Base-by-base conservation (phyloP, 2,329 filamentous ascomycete species). In the Hypoxylon sp. region DNA sequence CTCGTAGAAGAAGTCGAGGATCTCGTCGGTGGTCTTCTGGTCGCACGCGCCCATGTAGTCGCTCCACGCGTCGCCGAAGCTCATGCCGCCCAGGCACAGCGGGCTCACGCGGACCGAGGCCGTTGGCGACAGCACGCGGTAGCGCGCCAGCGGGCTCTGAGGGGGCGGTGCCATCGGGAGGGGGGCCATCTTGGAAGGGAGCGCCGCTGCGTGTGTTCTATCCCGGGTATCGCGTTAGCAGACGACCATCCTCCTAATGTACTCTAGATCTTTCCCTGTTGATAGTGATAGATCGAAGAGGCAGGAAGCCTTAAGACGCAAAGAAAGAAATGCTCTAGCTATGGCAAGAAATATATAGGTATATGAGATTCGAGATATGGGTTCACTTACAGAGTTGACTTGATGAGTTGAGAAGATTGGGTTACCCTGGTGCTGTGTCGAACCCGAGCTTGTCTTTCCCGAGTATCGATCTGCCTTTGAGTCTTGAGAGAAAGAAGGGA, bases 51-150 rank as follows among this genome's bases (percentile, higher is more conserved):
- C 89, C 82, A 91, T 83, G 48, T 78, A 78, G 0, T 73, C 72
- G 62, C 77, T 77, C 83, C 81, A 83, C n/a, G 77, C 74, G 10
- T 81, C 72, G n/a, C 83, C 83, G 63, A 86, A 82, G 64, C 78
- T 82, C 82, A 85, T 84, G 20, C 75, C 77, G 23, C 83, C 88
- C 1, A 91, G 79, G 38, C 82, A 85, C 0, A 91, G 72, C 3
- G 88, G 88, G 60, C 84, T 88, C n/a, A 90, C 87, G 26, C 86
- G 79, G 18, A 91, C 79, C 0, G 82, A 81, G 2, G 89, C 88
- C 0, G 80, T 83, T 8, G 88, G 86, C 1, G 88, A 83, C 10
- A 91, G 81, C 41, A 91, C 73, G 5, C 88, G 85, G 66, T 90
- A 88, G 49, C 85, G 81, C 58, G 79, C 86, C 62, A 91, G 74